Evolutionary conservation across 2,329 filamentous ascomycete genomes (phyloP).

Genomic region (Cladosporium colombiae): DNA sequence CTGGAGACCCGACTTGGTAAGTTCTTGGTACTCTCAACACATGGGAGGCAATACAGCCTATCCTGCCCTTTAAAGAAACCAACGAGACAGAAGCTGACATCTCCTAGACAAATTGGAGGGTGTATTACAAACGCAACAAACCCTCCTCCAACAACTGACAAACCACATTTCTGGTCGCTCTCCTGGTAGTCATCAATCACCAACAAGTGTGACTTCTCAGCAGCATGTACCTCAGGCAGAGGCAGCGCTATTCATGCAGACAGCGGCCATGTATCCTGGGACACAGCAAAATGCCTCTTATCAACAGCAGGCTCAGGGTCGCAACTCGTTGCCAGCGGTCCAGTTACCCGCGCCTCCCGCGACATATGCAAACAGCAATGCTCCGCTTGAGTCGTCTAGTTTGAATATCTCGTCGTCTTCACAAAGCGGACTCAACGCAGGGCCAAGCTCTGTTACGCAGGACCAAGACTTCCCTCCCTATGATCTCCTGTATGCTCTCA

Average conservation of each 20-base stretch:
- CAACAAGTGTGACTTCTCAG: constrained; percentile 35
- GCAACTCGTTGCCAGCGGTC: constrained; percentile 25
- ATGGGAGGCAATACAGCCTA: not conserved
- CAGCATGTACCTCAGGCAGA: constrained; percentile 45
- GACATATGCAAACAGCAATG: constrained; percentile 38
- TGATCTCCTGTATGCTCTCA: constrained; percentile 60
- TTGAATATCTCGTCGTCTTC: constrained; percentile 50
- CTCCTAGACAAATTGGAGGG: constrained; percentile 48
- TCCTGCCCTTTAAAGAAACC: not conserved
- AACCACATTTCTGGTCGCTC: constrained; percentile 24
- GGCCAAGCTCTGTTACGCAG: constrained; percentile 31
- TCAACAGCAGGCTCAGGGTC: constrained; percentile 29
- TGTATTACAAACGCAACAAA: constrained; percentile 48
- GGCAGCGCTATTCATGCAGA: constrained; percentile 50
- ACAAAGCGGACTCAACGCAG: constrained; percentile 22
- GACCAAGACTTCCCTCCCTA: constrained; percentile 58
- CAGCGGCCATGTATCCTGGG: constrained; percentile 40
- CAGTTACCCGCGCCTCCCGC: constrained; percentile 23
- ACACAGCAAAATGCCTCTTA: constrained; percentile 29
- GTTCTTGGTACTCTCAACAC: constrained; percentile 30
- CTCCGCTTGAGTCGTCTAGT: constrained; percentile 59
- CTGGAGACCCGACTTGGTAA: constrained; percentile 60
- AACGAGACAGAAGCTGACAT: constrained; percentile 13
- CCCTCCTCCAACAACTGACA: constrained; percentile 47
- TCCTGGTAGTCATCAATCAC: constrained; percentile 10